Conservation (phyloP, 2,329 filamentous ascomycete species). For the Exophiala sp. region DNA sequence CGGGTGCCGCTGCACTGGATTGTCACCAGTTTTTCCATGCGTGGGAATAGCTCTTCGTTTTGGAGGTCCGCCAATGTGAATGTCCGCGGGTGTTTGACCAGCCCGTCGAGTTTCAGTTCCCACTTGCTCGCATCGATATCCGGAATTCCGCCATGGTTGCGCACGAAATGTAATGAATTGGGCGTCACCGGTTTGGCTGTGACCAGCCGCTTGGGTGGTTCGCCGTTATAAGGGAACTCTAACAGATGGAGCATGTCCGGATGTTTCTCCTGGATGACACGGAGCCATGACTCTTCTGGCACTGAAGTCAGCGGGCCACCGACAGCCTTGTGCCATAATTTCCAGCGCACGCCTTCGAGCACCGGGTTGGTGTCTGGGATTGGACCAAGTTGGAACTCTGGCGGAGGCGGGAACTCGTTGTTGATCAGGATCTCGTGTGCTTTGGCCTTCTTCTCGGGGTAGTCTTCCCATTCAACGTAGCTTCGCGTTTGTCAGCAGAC, state of each 20-base stretch:
- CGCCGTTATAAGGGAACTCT: constrained; percentile 60
- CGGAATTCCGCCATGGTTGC: constrained; percentile 68
- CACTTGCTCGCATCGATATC: constrained; percentile 54
- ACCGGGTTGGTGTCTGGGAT: constrained; percentile 55
- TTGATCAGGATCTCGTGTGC: constrained; percentile 51
- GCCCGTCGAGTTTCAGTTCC: constrained; percentile 52
- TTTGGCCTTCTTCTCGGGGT: constrained; percentile 60
- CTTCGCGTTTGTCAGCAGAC: constrained; percentile 27
- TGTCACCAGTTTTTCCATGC: constrained; percentile 53
- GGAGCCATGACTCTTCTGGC: constrained; percentile 55
- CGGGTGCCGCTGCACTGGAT: constrained; percentile 65
- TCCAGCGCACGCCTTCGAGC: constrained; percentile 52
- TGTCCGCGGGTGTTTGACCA: constrained; percentile 53
- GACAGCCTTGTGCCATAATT: constrained; percentile 53
- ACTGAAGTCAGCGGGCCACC: constrained; percentile 43
- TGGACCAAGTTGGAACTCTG: constrained; percentile 53
- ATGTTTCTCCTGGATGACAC: constrained; percentile 53
- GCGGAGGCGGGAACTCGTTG: constrained; percentile 47
- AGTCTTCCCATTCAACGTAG: constrained; percentile 65
- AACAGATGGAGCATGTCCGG: constrained; percentile 57
- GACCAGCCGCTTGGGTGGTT: constrained; percentile 55
- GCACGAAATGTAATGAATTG: constrained; percentile 60
- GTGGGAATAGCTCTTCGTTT: constrained; percentile 55
- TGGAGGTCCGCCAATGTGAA: constrained; percentile 56
- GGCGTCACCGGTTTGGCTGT: constrained; percentile 52